Conservation (phyloP, 2,329 filamentous ascomycete genomes). For the Fonsecaea pedrosoi region DNA sequence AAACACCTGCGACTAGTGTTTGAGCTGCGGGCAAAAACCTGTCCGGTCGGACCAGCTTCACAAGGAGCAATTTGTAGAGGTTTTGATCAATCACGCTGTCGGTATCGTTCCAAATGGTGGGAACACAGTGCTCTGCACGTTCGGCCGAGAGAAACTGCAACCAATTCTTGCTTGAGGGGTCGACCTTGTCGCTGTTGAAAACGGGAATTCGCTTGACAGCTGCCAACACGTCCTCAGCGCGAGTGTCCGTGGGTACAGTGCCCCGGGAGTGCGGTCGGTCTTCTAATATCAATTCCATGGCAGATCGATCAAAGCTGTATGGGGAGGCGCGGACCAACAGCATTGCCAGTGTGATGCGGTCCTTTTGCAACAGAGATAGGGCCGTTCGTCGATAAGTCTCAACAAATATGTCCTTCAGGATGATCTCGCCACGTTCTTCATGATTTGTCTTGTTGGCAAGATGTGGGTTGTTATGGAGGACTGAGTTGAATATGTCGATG, state of each 20-base stretch:
- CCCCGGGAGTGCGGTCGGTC: conserved; percentile 69
- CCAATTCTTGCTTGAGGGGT: conserved; percentile 71
- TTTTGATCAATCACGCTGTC: conserved; percentile 74
- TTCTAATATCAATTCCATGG: conserved; percentile 87
- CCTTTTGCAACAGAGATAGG: conserved; percentile 87
- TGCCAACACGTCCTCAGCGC: conserved; percentile 70
- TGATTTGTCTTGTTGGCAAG: conserved; percentile 75
- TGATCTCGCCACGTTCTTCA: conserved; percentile 81
- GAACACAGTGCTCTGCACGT: conserved; percentile 82
- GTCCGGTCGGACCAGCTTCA: conserved; percentile 95
- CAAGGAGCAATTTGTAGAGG: conserved; percentile 81
- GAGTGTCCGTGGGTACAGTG: conserved; percentile 76
- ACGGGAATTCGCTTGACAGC: conserved; percentile 72
- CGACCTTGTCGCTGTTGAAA: conserved; percentile 72
- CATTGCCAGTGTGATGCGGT: conserved; percentile 92
- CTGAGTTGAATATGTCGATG: conserved; percentile 93
- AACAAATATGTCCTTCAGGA: conserved; percentile 88
- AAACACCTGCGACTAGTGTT: conserved; percentile 84
- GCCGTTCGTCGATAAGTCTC: conserved; percentile 94
- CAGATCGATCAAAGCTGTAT: conserved; percentile 88
- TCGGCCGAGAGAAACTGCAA: conserved; percentile 84
- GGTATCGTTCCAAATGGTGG: conserved; percentile 72
- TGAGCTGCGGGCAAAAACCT: conserved; percentile 92
- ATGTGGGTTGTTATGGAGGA: conserved; percentile 79
- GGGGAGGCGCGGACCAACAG: conserved; percentile 95